Conservation (phyloP, 2,329 filamentous ascomycete genomes). For the Diaporthe aspalathi region DNA sequence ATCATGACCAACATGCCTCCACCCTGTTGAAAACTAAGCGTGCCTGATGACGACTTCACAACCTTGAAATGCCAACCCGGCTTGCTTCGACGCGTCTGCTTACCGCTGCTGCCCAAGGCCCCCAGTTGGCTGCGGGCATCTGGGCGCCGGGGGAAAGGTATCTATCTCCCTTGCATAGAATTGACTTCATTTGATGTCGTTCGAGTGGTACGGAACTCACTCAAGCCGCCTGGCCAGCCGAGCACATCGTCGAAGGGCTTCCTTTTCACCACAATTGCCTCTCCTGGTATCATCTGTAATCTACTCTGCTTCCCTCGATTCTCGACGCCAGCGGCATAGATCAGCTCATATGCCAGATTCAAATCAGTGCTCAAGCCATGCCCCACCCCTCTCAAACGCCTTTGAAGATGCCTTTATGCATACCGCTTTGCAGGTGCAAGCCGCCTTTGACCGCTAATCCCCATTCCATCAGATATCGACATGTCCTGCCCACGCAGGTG, state of each 20-base stretch:
- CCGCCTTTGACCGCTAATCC: neutral
- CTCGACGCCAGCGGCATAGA: constrained; percentile 36
- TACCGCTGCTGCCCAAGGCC: too few relatives aligned
- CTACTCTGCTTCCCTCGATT: constrained; percentile 22
- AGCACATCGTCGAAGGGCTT: constrained; percentile 9
- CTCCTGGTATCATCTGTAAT: constrained; percentile 37
- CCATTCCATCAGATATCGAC: neutral
- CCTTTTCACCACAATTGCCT: constrained; percentile 12
- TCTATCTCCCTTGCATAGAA: neutral
- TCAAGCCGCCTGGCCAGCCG: constrained; percentile 12
- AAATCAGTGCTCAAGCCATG: constrained; percentile 34
- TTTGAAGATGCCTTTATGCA: constrained; percentile 30
- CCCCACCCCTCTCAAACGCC: constrained; percentile 32
- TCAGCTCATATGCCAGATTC: constrained; percentile 23
- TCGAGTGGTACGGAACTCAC: neutral
- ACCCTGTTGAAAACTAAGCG: constrained; percentile 2
- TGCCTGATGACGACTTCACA: constrained; percentile 35
- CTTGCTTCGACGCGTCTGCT: constrained; percentile 1
- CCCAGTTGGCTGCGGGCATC: neutral
- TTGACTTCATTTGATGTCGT: constrained; percentile 9
- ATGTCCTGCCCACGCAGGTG: neutral
- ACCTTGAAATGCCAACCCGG: neutral
- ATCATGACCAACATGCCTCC: constrained; percentile 29
- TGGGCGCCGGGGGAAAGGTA: neutral
- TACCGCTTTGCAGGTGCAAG: constrained; percentile 14